Conservation (phyloP, 495 filamentous ascomycete species). For the Choiromyces venosus region DNA sequence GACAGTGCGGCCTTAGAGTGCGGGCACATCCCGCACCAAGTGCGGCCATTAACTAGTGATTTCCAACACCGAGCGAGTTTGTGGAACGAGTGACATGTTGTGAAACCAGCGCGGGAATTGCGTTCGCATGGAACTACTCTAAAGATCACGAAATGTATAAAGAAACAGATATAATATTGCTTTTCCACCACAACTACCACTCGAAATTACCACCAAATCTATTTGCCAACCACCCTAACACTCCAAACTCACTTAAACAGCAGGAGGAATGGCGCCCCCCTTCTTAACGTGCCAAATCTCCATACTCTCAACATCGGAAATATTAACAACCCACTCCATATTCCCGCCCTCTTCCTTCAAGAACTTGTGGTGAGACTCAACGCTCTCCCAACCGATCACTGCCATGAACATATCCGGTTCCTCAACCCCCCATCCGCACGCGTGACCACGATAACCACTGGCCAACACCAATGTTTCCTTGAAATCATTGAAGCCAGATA, state of each 20-base stretch:
- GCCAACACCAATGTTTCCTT: constrained; percentile 16
- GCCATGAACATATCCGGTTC: constrained; percentile 21
- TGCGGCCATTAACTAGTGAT: too few species aligned
- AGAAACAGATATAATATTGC: not conserved
- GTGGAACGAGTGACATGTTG: not conserved
- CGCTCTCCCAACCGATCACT: constrained; percentile 32
- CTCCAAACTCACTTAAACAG: not conserved
- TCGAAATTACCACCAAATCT: not conserved
- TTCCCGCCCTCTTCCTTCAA: constrained; percentile 12
- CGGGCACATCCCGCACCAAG: too few species aligned
- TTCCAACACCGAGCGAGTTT: too few species aligned
- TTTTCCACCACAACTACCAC: not conserved
- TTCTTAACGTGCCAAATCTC: constrained; percentile 16
- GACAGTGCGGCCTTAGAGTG: too few species aligned
- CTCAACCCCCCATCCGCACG: constrained; percentile 27
- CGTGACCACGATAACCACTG: constrained; percentile 18
- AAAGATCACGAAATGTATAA: not conserved
- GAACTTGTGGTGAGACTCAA: constrained; percentile 30
- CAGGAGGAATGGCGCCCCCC: constrained; percentile 6
- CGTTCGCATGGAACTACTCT: not conserved
- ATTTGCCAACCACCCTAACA: not conserved
- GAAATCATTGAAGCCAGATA: constrained; percentile 8
- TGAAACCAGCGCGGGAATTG: not conserved
- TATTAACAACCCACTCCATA: constrained; percentile 6
- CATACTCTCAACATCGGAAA: not conserved